A percentile compares a stretch with the other conserved stretches of the same genome.
These are phyloP conservation scores for Fusarium mexicanum DNA, from an alignment of 2,329 filamentous ascomycete species.

Conservation along the genomic window DNA sequence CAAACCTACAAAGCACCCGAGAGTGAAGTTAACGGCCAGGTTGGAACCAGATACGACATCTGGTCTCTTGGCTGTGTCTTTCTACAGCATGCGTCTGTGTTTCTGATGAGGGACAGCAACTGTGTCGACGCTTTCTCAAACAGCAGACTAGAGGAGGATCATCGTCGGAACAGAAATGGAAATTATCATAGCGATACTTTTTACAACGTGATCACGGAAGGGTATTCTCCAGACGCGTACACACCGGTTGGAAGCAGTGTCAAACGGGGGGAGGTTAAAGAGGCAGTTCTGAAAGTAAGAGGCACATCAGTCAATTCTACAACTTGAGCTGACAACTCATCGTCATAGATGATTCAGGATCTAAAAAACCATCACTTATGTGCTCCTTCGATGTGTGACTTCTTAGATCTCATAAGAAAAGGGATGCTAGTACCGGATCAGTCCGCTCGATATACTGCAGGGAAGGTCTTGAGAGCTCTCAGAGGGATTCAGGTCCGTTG, in stretches of 20 bases:
- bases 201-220: neutral
- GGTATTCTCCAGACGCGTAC: too few relatives aligned
- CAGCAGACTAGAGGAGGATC: neutral
- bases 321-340: neutral
- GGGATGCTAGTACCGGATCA: neutral
- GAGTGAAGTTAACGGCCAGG: neutral
- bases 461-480: neutral
- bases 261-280: neutral
- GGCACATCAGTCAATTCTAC: neutral
- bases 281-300: neutral
- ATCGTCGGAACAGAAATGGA: neutral
- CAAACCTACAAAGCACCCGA: neutral
- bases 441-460: neutral
- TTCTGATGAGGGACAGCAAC: neutral
- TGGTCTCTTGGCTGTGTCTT: neutral
- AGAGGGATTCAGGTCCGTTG: neutral
- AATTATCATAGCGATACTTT: neutral
- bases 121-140: neutral
- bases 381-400: neutral
- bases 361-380: neutral
- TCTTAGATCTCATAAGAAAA: neutral
- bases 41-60: neutral
- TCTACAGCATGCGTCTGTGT: neutral
- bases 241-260: neutral
- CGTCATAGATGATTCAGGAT: neutral